phyloP scores from a whole-genome alignment of 2,329 filamentous ascomycete species.

The Sclerotinia sclerotiorum region DNA sequence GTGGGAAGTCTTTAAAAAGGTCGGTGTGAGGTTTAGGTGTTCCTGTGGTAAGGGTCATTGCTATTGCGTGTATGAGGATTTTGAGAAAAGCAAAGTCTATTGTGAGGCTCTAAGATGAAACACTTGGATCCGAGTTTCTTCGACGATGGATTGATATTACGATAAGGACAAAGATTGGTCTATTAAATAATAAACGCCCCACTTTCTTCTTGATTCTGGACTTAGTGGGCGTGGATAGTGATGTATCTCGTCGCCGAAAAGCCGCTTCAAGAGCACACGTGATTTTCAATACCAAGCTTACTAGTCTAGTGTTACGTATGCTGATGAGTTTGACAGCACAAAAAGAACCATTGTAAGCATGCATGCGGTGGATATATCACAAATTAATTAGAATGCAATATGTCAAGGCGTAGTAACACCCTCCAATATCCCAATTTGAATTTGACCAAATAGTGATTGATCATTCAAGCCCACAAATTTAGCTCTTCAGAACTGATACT shows the following conservation, averaged over 20 bases:
- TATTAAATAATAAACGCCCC: background rate
- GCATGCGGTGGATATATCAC: background rate
- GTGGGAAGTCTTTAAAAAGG: conserved; percentile 11
- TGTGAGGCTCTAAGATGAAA: background rate
- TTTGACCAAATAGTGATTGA: too few species aligned
- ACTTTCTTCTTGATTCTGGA: background rate
- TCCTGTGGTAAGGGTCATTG: background rate
- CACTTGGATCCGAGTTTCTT: background rate
- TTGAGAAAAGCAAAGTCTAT: conserved; percentile 1
- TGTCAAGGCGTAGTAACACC: too few species aligned
- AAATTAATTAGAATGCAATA: background rate
- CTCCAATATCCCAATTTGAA: too few species aligned
- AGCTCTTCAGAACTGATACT: too few species aligned
- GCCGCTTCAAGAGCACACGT: too few species aligned
- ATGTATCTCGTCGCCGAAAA: background rate
- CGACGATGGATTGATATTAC: background rate
- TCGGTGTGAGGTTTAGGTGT: background rate
- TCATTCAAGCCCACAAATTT: too few species aligned
- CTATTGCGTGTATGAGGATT: conserved; percentile 16
- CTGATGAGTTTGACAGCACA: background rate
- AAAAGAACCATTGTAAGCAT: too few species aligned
- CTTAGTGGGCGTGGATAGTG: background rate
- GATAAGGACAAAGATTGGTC: background rate
- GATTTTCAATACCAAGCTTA: background rate
- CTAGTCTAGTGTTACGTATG: too few species aligned